Evolutionary conservation across 805 yeast genomes (phyloP).

Genomic region (Ogataea paradorogensis): DNA sequence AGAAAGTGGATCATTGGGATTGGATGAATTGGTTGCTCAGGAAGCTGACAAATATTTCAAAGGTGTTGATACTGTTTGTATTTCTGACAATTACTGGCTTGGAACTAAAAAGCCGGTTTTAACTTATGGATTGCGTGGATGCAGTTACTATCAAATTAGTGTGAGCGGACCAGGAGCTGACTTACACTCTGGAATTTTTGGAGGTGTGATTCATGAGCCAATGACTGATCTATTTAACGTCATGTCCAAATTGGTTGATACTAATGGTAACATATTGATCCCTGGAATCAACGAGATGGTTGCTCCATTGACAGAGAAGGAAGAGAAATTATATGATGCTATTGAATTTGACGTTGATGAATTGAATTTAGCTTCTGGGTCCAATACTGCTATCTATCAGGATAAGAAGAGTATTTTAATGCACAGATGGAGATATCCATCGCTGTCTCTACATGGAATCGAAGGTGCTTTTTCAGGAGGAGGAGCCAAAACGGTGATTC

Average conservation of each 20-base stretch:
- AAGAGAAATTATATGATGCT: slow-evolving; percentile 72
- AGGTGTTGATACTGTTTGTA: slow-evolving; percentile 90
- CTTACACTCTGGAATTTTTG: slow-evolving; percentile 95
- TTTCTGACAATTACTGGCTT: slow-evolving; percentile 97
- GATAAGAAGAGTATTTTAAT: slow-evolving; percentile 82
- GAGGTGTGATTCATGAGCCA: slow-evolving; percentile 97
- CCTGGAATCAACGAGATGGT: slow-evolving; percentile 94
- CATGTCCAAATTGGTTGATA: slow-evolving; percentile 72
- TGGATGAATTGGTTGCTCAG: slow-evolving; percentile 74
- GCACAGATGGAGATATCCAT: slow-evolving; percentile 99
- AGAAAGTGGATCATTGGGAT: slow-evolving; percentile 92
- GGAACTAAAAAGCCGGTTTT: slow-evolving; percentile 96
- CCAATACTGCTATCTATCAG: slow-evolving; percentile 74
- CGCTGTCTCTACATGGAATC: slow-evolving; percentile 91
- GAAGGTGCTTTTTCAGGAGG: slow-evolving; percentile 95
- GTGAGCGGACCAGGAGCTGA: slow-evolving; percentile 95
- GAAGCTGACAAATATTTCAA: slow-evolving; percentile 83
- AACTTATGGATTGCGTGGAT: slow-evolving; percentile 97
- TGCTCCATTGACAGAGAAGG: slow-evolving; percentile 84
- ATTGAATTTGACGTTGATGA: slow-evolving; percentile 85
- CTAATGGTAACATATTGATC: slow-evolving; percentile 77
- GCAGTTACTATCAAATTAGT: slow-evolving; percentile 82
- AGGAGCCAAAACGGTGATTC: slow-evolving; percentile 98
- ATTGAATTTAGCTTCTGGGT: slow-evolving; percentile 84
- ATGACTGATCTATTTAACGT: slow-evolving; percentile 87